Evolutionary conservation across 75 land plant species (phyloP).

Genomic region (Picea sitchensis): DNA sequence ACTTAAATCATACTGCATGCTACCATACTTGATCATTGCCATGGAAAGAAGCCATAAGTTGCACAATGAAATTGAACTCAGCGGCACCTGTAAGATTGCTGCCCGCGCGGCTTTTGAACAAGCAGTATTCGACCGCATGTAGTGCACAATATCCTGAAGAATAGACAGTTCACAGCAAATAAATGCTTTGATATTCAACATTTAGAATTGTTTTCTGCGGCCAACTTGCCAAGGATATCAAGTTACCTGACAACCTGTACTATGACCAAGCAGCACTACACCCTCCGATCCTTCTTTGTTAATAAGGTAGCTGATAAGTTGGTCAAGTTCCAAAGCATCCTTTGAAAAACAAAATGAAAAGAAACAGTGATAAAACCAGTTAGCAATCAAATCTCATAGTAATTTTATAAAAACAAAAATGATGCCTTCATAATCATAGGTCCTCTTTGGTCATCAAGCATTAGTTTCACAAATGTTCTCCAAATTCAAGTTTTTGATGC

Average conservation of each 20-base stretch:
- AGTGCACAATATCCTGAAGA: conserved; percentile 87
- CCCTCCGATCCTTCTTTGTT: conserved; percentile 95
- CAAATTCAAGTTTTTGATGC: too few species aligned
- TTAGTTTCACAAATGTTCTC: too few species aligned
- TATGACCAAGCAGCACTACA: conserved; percentile 93
- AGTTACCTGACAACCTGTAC: conserved; percentile 97
- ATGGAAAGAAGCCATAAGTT: background rate
- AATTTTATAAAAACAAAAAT: too few species aligned
- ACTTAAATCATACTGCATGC: background rate
- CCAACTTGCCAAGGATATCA: background rate
- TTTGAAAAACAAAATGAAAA: conserved; percentile 21
- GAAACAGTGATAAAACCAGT: background rate
- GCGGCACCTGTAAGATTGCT: conserved; percentile 82
- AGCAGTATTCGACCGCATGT: conserved; percentile 76
- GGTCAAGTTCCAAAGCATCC: conserved; percentile 96
- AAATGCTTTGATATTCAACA: background rate
- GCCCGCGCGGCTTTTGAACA: conserved; percentile 95
- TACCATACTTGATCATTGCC: background rate
- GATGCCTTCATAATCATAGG: too few species aligned
- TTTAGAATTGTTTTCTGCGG: background rate
- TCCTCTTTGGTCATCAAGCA: too few species aligned
- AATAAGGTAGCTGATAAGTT: conserved; percentile 81
- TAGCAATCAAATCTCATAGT: background rate
- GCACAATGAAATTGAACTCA: background rate
- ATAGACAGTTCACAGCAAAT: conserved; percentile 2